phyloP scores from a whole-genome alignment of 2,329 filamentous ascomycete genomes.

The Colletotrichum tamarilloi region DNA sequence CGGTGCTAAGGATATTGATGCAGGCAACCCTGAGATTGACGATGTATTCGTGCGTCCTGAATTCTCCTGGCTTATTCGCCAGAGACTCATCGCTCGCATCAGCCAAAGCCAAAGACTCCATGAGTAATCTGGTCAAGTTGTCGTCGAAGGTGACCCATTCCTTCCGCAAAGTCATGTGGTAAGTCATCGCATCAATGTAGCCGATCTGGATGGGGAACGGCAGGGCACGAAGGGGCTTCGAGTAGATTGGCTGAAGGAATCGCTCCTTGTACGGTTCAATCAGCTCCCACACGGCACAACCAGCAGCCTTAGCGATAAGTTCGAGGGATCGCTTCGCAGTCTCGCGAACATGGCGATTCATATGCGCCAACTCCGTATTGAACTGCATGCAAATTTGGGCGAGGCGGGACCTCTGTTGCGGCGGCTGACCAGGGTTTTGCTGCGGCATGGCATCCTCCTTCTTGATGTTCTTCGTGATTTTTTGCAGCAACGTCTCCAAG shows the following conservation, averaged over 20 bases:
- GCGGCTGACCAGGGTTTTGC: constrained; percentile 48
- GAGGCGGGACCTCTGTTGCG: constrained; percentile 68
- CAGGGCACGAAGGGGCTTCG: constrained; percentile 91
- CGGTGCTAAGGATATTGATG: constrained; percentile 90
- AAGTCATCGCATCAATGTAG: constrained; percentile 97
- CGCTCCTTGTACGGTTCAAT: constrained; percentile 91
- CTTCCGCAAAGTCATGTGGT: constrained; percentile 88
- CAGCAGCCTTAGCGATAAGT: constrained; percentile 82
- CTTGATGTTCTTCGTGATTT: constrained; percentile 81
- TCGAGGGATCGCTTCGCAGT: constrained; percentile 85
- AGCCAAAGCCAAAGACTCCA: constrained; percentile 92
- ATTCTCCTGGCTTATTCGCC: constrained; percentile 92
- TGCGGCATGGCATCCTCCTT: constrained; percentile 76
- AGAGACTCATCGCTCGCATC: constrained; percentile 95
- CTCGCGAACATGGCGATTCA: constrained; percentile 94
- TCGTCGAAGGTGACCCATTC: constrained; percentile 95
- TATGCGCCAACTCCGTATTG: constrained; percentile 89
- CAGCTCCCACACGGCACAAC: constrained; percentile 86
- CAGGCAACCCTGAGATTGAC: constrained; percentile 92
- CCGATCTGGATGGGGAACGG: constrained; percentile 97
- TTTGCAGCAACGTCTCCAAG: constrained; percentile 80
- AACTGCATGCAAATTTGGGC: constrained; percentile 85
- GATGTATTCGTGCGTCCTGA: constrained; percentile 95
- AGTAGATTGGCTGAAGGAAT: constrained; percentile 90
- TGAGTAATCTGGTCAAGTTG: constrained; percentile 86